Evolutionary conservation across 1,139 yeast species (phyloP), one percentile per base, ranked within the genome.

Genomic region (Pichia sp.): DNA sequence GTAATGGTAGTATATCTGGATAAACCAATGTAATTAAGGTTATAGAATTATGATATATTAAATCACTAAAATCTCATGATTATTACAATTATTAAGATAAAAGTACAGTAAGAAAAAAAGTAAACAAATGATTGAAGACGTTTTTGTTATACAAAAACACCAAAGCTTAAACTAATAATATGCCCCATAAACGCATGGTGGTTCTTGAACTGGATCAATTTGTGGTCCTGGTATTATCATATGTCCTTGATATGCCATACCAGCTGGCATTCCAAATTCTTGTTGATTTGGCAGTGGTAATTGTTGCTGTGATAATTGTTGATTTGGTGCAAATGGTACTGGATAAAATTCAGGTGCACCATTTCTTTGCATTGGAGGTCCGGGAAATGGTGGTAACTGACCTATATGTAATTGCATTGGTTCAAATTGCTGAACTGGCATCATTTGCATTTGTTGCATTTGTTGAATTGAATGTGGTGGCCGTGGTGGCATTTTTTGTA

Each of bases 31-130:
- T 18, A 18, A 18, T n/a, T n/a, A n/a, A n/a, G n/a, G n/a, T n/a
- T n/a, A n/a, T 18, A 18, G 18, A 18, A 18, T 18, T 18, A 18
- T 18, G 18, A 18, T 18, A 18, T 18, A 18, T 18, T 18, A 18
- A 18, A 18, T 18, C 18, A 18, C 18, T 18, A 18, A 18, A 18
- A 18, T 18, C 18, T 18, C 18, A 18, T 18, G 18, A 6, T 30
- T 30, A 30, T 30, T 30, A 30, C 32, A 30, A 30, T 30, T 44
- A 42, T 30, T 44, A 44, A 8, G 32, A 39, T 10, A 33, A 45
- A 5, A 39, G 46, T 3, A 8, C 28, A 30, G 32, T 6, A 6
- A 30, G 32, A 30, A 30, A 18, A 18, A 18, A 18, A 18, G 18
- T 18, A 18, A 18, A 18, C 18, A 18, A 18, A 18, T 18, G 18